phyloP scores from a whole-genome alignment of 2,329 filamentous ascomycete genomes.

The Monosporascus sp. region DNA sequence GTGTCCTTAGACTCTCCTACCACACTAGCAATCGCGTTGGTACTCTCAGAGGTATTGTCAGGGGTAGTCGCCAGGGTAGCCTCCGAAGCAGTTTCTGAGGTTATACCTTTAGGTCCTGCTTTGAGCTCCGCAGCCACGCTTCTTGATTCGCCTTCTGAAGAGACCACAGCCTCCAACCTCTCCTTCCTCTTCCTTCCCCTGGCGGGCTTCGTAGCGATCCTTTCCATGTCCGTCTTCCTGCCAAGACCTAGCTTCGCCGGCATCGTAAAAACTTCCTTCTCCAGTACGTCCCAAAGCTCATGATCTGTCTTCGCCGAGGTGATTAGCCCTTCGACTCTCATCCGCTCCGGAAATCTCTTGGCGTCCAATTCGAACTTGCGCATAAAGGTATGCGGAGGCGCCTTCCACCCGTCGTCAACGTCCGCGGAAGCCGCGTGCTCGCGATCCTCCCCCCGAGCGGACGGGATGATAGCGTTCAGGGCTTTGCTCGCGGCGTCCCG shows the following conservation, averaged over 20 bases:
- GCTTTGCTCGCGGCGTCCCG: constrained; percentile 33
- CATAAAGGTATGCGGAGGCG: constrained; percentile 12
- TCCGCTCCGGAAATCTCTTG: constrained; percentile 40
- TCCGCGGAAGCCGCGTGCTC: background rate
- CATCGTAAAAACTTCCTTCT: constrained; percentile 60
- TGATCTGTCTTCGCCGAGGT: constrained; percentile 51
- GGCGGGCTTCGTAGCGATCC: background rate
- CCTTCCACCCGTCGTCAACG: constrained; percentile 16
- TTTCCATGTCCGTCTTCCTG: constrained; percentile 2
- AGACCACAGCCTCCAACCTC: constrained; percentile 2
- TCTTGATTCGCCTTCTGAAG: background rate
- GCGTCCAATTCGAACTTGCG: constrained; percentile 32
- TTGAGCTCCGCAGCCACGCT: background rate
- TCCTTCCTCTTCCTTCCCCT: constrained; percentile 7
- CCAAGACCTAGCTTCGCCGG: constrained; percentile 51
- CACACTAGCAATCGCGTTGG: background rate
- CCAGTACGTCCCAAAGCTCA: constrained; percentile 62
- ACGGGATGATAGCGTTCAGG: constrained; percentile 26
- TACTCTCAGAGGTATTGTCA: background rate
- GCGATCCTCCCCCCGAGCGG: background rate
- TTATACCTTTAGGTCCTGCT: background rate
- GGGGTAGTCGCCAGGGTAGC: background rate
- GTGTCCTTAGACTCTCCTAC: background rate
- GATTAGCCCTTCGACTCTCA: constrained; percentile 50
- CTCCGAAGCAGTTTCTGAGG: background rate